Evolutionary conservation across 1,284 basidiomycete genomes (phyloP), one percentile per base, ranked within the genome.

Genomic region (Leucoagaricus sp.): DNA sequence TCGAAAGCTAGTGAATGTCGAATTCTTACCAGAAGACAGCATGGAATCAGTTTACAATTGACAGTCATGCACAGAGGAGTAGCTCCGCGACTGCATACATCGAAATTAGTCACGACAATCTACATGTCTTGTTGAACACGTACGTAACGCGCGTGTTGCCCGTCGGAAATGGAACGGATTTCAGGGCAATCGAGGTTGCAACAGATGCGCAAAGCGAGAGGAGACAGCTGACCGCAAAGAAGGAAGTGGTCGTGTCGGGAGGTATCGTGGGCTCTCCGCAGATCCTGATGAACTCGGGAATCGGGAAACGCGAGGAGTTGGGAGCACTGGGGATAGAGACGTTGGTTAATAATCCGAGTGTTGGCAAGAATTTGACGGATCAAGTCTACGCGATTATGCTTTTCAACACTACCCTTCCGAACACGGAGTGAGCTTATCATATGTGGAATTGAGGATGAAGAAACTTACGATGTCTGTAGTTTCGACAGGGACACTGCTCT

Each of bases 231-330:
- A 66, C 53, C 6, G 78, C 73, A 2, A 60, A 45, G 28, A 75
- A 72, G 45, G 77, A 79, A 58, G 57, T 81, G n/a, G 74, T 82
- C 34, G 67, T 82, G 6, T 75, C 77, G 36, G 73, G 75, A 4
- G 79, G 79, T 10, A 63, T 73, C 0, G 61, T 79, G 7, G 69
- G 67, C 0, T 72, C 72, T 1, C 77, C 80, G 9, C 75, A 77
- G 47, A 68, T 82, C 23, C 72, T 82, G 12, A 64, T 75, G 46
- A 69, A 76, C 38, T 79, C 77, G 12, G 81, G 81, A 25, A 79
- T 83, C 56, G 81, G 81, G 13, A 55, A 67, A 48, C 19, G 60
- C 4, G 42, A 59, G 1, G 52, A 60, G 5, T 61, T 75, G 8
- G 21, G 49, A 9, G 48, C 48, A 1, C n/a, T 68, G 2, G 66